Conservation (phyloP, 1,139 yeast species). For the Candida gigantensis region DNA sequence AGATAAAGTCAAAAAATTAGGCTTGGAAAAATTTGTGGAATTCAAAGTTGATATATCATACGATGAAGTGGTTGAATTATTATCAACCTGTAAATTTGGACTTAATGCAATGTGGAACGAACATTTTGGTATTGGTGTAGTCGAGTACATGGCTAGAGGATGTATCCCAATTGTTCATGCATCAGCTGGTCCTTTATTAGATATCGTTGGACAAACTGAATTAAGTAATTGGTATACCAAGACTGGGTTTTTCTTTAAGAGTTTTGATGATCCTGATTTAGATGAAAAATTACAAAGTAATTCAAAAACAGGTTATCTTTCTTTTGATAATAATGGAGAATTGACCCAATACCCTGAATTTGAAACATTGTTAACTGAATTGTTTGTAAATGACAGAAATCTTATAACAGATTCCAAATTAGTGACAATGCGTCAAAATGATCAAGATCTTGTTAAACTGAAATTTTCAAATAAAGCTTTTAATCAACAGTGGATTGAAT, state of each 20-base stretch:
- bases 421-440: conserved; percentile 50
- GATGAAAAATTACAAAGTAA: conserved; percentile 30
- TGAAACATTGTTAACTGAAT: conserved; percentile 32
- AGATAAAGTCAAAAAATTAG: conserved; percentile 44
- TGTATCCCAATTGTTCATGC: conserved; percentile 89
- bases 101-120: conserved; percentile 99
- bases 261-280: conserved; percentile 61
- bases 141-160: conserved; percentile 88
- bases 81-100: conserved; percentile 70
- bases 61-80: conserved; percentile 53
- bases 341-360: conserved; percentile 42
- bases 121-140: conserved; percentile 97
- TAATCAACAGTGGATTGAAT: conserved; percentile 56
- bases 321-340: conserved; percentile 19
- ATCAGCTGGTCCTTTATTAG: conserved; percentile 87
- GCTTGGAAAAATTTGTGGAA: conserved; percentile 52
- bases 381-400: conserved; percentile 43
- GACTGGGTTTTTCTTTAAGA: conserved; percentile 76
- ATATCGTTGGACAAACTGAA: conserved; percentile 54
- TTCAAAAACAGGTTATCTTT: conserved; percentile 16
- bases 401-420: conserved; percentile 37
- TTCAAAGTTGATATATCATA: conserved; percentile 80
- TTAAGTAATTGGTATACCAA: conserved; percentile 36
- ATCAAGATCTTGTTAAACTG: conserved; percentile 48
- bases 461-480: conserved; percentile 74